Evolutionary conservation across 1,284 basidiomycete species (phyloP).

Genomic region (Trametes sp.): DNA sequence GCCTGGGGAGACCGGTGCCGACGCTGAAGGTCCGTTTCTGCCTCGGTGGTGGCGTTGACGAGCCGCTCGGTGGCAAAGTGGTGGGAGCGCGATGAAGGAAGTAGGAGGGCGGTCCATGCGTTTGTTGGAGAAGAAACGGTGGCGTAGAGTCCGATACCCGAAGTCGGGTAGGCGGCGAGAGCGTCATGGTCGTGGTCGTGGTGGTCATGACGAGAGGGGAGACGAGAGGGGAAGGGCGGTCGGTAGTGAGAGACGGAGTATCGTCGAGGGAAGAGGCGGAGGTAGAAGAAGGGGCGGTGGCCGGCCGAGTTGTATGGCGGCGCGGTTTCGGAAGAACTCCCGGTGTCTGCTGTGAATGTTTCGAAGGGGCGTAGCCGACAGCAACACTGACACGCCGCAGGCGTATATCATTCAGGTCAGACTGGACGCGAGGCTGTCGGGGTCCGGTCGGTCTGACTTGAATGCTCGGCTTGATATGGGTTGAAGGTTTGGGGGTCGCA

Average conservation of each 20-base stretch:
- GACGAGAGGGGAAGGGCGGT: conserved; percentile 20
- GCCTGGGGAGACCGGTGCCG: background rate
- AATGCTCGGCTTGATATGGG: conserved; percentile 9
- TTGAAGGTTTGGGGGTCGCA: conserved; percentile 9
- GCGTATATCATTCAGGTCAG: conserved; percentile 28
- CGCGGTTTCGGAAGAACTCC: conserved; percentile 23
- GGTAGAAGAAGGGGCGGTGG: conserved; percentile 24
- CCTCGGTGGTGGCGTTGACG: conserved; percentile 10
- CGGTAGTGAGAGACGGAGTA: conserved; percentile 3
- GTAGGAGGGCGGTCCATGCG: conserved; percentile 19
- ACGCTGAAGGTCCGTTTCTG: conserved; percentile 14
- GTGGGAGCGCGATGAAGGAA: conserved; percentile 26
- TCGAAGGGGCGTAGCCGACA: conserved; percentile 23
- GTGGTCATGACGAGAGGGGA: conserved; percentile 27
- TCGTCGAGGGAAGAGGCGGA: conserved; percentile 19
- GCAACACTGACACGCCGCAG: conserved; percentile 27
- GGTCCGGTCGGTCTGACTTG: conserved; percentile 17
- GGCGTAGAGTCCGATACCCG: conserved; percentile 18
- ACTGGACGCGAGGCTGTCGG: conserved; percentile 26
- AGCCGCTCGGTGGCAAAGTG: conserved; percentile 3
- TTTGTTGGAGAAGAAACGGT: conserved; percentile 20
- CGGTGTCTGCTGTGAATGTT: conserved; percentile 28
- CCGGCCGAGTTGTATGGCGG: conserved; percentile 23
- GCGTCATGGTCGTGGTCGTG: conserved; percentile 20
- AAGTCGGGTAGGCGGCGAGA: conserved; percentile 12